Evolutionary conservation across 306 rosid genomes (phyloP).

Genomic region (Astragalus membranaceus): DNA sequence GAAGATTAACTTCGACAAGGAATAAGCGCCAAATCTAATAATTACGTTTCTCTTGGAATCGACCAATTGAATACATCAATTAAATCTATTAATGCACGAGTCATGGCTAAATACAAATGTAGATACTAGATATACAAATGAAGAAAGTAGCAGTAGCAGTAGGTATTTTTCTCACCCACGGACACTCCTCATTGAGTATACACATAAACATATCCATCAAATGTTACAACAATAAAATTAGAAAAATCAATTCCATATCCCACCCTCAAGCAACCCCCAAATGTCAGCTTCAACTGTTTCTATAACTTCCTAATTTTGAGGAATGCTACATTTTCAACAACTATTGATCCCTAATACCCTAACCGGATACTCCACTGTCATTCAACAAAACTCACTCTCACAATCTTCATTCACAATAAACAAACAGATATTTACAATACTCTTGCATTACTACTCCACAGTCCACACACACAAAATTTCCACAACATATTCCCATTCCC

Average conservation of each 20-base stretch:
- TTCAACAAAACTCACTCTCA: background rate
- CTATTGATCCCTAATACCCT: constrained; percentile 13
- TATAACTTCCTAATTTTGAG: constrained; percentile 4
- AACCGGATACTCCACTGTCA: background rate
- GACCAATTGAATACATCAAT: no score
- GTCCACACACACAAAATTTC: background rate
- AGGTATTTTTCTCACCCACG: background rate
- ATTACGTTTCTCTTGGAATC: background rate
- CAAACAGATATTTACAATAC: background rate
- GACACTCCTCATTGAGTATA: background rate
- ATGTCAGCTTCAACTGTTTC: background rate
- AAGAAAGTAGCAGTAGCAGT: background rate
- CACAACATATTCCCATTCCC: background rate
- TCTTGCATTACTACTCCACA: background rate
- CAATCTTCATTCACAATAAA: background rate
- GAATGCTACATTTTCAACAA: background rate
- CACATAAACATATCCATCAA: background rate
- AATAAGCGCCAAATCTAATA: background rate
- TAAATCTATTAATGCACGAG: background rate
- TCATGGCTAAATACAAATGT: background rate
- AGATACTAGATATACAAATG: background rate
- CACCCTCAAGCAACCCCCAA: background rate
- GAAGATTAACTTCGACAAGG: background rate
- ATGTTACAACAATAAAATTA: background rate
- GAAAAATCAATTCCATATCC: background rate